Evolutionary conservation across 2,329 filamentous ascomycete genomes (phyloP).

Genomic region (Penicillium capsulatum): DNA sequence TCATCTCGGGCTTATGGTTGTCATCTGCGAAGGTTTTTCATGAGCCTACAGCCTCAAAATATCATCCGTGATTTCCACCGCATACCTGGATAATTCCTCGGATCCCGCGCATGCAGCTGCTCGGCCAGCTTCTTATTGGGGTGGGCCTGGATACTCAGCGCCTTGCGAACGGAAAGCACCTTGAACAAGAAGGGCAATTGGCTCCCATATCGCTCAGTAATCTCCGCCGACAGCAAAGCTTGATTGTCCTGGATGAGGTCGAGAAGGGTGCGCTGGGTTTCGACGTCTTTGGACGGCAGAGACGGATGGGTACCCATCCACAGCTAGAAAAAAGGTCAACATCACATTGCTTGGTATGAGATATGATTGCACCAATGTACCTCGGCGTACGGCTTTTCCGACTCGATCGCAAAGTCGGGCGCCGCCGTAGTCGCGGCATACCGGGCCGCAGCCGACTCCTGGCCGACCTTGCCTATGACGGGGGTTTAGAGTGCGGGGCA

Average conservation of each 20-base stretch:
- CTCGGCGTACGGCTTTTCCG: constrained; percentile 92
- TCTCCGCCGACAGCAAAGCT: constrained; percentile 68
- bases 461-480: constrained; percentile 71
- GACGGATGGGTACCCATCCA: constrained; percentile 99
- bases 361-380: constrained; percentile 42
- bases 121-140: constrained; percentile 94
- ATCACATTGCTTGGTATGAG: background rate
- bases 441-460: constrained; percentile 78
- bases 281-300: constrained; percentile 84
- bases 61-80: background rate
- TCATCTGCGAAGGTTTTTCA: constrained; percentile 58
- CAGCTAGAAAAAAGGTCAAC: constrained; percentile 53
- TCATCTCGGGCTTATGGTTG: constrained; percentile 99
- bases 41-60: background rate
- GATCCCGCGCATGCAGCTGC: constrained; percentile 75
- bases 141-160: constrained; percentile 93
- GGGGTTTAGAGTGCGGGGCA: constrained; percentile 29
- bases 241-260: constrained; percentile 86
- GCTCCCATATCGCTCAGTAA: constrained; percentile 69
- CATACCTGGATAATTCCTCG: constrained; percentile 80
- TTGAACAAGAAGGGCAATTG: constrained; percentile 97
- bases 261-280: constrained; percentile 77
- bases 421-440: constrained; percentile 82
- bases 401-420: constrained; percentile 69
- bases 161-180: constrained; percentile 91